Evolutionary conservation across 148 eudicot species (phyloP).

Genomic region (Rheum nobile): DNA sequence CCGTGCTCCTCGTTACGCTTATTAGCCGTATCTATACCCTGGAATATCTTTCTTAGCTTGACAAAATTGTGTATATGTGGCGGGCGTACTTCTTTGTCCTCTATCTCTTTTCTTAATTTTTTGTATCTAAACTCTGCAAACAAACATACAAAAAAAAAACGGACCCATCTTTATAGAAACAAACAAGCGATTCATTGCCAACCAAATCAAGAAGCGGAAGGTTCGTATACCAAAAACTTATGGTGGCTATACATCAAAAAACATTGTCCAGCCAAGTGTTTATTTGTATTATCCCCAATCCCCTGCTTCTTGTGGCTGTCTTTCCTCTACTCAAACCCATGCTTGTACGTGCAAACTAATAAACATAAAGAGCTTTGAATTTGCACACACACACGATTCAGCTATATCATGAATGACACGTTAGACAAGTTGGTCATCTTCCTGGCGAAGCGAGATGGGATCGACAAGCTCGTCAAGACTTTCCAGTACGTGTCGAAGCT

Average conservation of each 20-base stretch:
- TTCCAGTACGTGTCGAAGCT: conserved; percentile 91
- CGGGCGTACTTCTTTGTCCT: neutral
- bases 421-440: conserved; percentile 84
- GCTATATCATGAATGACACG: conserved; percentile 53
- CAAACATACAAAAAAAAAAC: neutral
- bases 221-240: neutral
- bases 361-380: neutral
- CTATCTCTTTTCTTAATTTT: neutral
- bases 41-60: neutral
- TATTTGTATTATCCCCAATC: conserved; percentile 16
- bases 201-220: neutral
- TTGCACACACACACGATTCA: neutral
- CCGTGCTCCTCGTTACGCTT: neutral
- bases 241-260: conserved; percentile 18
- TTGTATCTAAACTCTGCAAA: neutral
- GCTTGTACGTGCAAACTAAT: neutral
- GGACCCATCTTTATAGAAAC: neutral
- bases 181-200: conserved; percentile 1
- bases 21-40: neutral
- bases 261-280: conserved; percentile 24
- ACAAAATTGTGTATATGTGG: neutral
- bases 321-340: conserved; percentile 10
- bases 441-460: conserved; percentile 92
- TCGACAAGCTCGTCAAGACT: conserved; percentile 94
- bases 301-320: conserved; percentile 32